A percentile compares a stretch with the other conserved stretches of the same genome.
Evolutionary conservation across 345 rosid species (phyloP).

Genomic region (Firmiana major): DNA sequence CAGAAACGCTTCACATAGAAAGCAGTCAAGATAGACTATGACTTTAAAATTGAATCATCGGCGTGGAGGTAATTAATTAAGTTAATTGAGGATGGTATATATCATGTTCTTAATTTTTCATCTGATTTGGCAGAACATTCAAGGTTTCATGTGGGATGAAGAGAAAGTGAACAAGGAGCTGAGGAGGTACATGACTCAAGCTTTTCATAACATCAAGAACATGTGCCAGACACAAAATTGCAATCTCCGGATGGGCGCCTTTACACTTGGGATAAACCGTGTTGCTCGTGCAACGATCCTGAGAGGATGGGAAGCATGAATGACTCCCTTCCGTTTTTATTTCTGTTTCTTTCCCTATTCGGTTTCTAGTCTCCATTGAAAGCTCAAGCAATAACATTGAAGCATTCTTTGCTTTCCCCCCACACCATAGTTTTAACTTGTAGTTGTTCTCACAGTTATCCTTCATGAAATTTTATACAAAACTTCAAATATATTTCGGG

Average conservation of each 20-base stretch:
- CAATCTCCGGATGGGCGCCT: constrained; percentile 98
- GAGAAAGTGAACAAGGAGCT: constrained; percentile 78
- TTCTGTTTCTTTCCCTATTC: background rate
- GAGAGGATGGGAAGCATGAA: constrained; percentile 95
- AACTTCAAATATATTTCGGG: background rate
- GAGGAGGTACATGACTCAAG: constrained; percentile 79
- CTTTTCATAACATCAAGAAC: constrained; percentile 76
- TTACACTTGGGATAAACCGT: constrained; percentile 92
- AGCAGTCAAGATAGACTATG: background rate
- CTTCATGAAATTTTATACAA: background rate
- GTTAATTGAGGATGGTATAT: background rate
- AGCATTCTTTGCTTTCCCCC: background rate
- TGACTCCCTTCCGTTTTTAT: background rate
- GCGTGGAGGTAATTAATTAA: background rate
- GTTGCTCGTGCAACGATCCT: constrained; percentile 86
- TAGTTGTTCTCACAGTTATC: background rate
- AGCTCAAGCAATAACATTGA: background rate
- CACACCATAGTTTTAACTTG: background rate
- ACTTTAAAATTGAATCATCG: background rate
- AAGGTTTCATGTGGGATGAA: constrained; percentile 99
- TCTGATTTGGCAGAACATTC: constrained; percentile 68
- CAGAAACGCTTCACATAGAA: no score
- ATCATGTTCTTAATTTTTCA: background rate
- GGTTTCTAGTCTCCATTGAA: background rate
- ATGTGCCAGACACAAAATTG: constrained; percentile 88